Conservation (phyloP, 495 filamentous ascomycete genomes). For the Penicillium maclennaniae region DNA sequence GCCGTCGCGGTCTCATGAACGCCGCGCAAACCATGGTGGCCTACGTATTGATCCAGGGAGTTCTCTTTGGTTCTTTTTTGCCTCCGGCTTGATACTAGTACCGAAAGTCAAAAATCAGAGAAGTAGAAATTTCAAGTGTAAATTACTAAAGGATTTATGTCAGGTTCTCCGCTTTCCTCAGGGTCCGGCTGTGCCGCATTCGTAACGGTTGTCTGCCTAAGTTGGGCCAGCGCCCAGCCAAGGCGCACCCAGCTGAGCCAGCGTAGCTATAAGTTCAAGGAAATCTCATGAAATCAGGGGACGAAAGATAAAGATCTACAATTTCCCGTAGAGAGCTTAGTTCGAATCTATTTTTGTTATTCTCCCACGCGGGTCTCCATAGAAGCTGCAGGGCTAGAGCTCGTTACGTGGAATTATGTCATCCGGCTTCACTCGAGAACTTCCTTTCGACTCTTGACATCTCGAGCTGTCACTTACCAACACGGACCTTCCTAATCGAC, state of each 20-base stretch:
- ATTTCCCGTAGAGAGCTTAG: background rate
- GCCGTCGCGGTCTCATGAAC: conserved; percentile 20
- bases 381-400: conserved; percentile 12
- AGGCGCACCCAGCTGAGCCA: conserved; percentile 1
- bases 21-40: conserved; percentile 66
- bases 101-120: background rate
- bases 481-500: background rate
- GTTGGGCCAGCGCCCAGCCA: background rate
- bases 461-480: background rate
- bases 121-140: background rate
- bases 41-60: conserved; percentile 78
- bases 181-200: conserved; percentile 2
- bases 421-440: conserved; percentile 25
- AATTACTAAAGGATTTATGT: background rate
- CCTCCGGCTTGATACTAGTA: conserved; percentile 64
- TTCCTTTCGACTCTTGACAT: conserved; percentile 10
- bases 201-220: conserved; percentile 16
- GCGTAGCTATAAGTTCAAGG: background rate
- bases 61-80: conserved; percentile 85
- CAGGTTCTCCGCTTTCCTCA: background rate
- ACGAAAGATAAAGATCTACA: background rate
- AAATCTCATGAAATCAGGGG: background rate
- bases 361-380: background rate
- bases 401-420: conserved; percentile 43
- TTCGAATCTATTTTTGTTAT: background rate